These are phyloP conservation scores for Blastocystis sp. DNA, from an alignment of 352 stramenopile species.

Conservation along the genomic window DNA sequence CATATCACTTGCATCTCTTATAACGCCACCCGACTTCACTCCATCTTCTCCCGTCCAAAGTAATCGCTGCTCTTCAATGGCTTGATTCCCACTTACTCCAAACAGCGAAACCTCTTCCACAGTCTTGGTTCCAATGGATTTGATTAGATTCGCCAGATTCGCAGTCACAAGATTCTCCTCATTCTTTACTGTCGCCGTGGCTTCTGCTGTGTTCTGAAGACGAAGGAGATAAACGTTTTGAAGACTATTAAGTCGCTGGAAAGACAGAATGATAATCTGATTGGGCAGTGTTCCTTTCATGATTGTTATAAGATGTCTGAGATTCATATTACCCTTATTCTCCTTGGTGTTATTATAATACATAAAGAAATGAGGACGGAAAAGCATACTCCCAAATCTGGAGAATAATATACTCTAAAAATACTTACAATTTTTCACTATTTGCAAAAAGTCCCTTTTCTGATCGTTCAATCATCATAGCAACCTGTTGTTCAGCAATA, in stretches of 20 bases:
- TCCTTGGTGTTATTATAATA: slow-evolving; percentile 67
- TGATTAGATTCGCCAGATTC: not conserved
- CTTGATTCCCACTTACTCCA: not conserved
- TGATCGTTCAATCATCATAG: not conserved
- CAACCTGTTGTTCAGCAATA: not conserved
- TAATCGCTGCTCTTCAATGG: not conserved
- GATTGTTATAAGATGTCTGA: not conserved
- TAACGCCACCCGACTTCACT: not conserved
- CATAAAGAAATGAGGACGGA: slow-evolving; percentile 1
- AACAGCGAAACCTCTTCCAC: slow-evolving; percentile 37
- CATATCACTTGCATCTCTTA: not conserved
- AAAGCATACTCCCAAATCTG: not conserved
- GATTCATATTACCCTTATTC: slow-evolving; percentile 61
- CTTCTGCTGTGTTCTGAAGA: slow-evolving; percentile 32
- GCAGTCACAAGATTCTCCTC: not conserved
- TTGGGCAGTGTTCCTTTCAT: not conserved
- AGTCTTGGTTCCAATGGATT: not conserved
- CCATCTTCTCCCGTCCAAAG: slow-evolving; percentile 30
- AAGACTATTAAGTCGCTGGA: slow-evolving; percentile 13
- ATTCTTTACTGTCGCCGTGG: not conserved
- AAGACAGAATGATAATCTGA: slow-evolving; percentile 1
- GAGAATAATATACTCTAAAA: not conserved
- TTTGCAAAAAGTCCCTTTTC: slow-evolving; percentile 9
- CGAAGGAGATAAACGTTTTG: not conserved
- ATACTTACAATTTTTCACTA: slow-evolving; percentile 19